These are phyloP conservation scores for Nematodospora anomalae DNA, from an alignment of 1,139 yeast genomes.

Conservation along the genomic window DNA sequence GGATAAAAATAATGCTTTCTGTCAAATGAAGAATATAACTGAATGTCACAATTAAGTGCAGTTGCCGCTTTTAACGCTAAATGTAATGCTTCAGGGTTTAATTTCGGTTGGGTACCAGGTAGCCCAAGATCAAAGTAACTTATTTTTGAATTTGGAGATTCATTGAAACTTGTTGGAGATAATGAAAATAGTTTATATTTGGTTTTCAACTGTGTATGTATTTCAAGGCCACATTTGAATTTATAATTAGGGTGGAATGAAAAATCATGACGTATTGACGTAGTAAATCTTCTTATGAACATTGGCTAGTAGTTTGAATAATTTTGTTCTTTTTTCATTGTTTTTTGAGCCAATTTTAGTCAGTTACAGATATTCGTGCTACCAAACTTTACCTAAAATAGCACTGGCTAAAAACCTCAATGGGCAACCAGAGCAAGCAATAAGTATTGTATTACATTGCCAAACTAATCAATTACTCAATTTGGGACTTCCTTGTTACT, in stretches of 20 bases:
- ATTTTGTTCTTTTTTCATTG: neutral
- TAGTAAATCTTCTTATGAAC: conserved; percentile 3
- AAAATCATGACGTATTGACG: neutral
- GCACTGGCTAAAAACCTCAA: too few species aligned
- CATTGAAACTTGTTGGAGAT: conserved; percentile 49
- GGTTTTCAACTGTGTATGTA: conserved; percentile 86
- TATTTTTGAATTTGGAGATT: conserved; percentile 65
- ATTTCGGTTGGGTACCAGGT: conserved; percentile 89
- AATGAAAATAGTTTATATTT: conserved; percentile 71
- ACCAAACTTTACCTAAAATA: too few species aligned
- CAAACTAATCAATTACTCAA: too few species aligned
- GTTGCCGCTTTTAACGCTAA: conserved; percentile 73
- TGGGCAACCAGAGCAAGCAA: too few species aligned
- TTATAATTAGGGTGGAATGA: conserved; percentile 22
- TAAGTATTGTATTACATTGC: too few species aligned
- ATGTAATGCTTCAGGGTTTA: conserved; percentile 74
- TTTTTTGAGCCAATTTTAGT: too few species aligned
- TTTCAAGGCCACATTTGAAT: conserved; percentile 86
- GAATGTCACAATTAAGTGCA: conserved; percentile 65
- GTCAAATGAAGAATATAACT: conserved; percentile 67
- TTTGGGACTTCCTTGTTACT: too few species aligned
- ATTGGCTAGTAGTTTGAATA: conserved; percentile 1
- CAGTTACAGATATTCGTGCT: too few species aligned
- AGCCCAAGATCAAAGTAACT: conserved; percentile 83
- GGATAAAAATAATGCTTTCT: conserved; percentile 95